Conservation (phyloP, 805 yeast genomes). For the Candida anglica region DNA sequence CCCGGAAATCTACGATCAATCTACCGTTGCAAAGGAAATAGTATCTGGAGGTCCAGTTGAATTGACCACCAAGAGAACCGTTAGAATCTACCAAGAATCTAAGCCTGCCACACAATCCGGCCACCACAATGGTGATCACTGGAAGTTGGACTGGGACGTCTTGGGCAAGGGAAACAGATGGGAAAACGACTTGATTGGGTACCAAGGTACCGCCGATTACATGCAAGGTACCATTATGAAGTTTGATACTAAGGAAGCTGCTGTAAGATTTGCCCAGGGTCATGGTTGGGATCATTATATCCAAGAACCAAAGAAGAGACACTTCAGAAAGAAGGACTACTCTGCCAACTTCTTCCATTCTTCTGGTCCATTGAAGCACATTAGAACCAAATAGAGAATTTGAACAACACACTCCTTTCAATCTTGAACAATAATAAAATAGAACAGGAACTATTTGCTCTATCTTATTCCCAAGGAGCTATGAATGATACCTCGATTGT, state of each 20-base stretch:
- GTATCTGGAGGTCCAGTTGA: constrained; percentile 78
- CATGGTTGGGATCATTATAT: constrained; percentile 85
- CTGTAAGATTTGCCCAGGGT: constrained; percentile 72
- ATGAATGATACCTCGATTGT: no score
- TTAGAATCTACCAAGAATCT: constrained; percentile 71
- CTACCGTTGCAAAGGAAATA: constrained; percentile 45
- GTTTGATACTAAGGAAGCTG: constrained; percentile 73
- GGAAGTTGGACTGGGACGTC: constrained; percentile 86
- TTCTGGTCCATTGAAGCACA: constrained; percentile 69
- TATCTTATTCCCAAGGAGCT: no score
- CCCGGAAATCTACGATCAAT: constrained; percentile 20
- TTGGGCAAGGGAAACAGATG: constrained; percentile 74
- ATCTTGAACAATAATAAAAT: no score
- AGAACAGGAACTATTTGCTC: no score
- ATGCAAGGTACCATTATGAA: constrained; percentile 77
- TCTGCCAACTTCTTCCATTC: constrained; percentile 68
- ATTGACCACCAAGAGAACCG: constrained; percentile 57
- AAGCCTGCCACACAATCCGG: constrained; percentile 84
- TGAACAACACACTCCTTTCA: no score
- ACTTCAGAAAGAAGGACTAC: constrained; percentile 71
- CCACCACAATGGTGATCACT: constrained; percentile 44
- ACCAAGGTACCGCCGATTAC: constrained; percentile 74
- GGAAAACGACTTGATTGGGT: constrained; percentile 88
- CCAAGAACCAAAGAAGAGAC: constrained; percentile 75
- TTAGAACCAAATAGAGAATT: constrained; percentile 62